Percentiles rank a stretch among this genome's conserved stretches.
Evolutionary conservation across 352 stramenopile genomes (phyloP).

Genomic region (Globisporangium apiculatum): DNA sequence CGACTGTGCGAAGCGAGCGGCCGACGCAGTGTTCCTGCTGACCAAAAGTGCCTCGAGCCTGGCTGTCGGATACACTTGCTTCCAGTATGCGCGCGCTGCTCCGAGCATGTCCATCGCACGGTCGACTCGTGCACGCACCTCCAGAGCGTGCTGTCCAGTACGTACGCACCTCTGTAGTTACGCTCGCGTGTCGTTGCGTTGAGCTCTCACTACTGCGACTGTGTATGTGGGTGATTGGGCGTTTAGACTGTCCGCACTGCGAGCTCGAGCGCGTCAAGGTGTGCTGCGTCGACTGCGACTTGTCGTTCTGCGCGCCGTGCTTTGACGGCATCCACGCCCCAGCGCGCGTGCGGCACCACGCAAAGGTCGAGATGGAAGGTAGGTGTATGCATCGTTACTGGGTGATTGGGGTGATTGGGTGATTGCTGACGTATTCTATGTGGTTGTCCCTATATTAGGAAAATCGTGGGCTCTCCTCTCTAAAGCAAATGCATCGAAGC

Average conservation of each 20-base stretch:
- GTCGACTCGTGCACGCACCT: conserved; percentile 14
- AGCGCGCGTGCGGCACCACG: conserved; percentile 20
- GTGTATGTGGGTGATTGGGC: neutral
- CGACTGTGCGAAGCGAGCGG: neutral
- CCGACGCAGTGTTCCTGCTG: neutral
- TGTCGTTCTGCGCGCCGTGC: conserved; percentile 58
- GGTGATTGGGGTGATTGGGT: too few relatives aligned
- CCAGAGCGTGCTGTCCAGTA: conserved; percentile 21
- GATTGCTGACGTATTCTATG: neutral
- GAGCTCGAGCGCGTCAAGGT: conserved; percentile 30
- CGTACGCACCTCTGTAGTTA: conserved; percentile 1
- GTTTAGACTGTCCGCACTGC: conserved; percentile 59
- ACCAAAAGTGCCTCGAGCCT: conserved; percentile 11
- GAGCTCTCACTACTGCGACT: neutral
- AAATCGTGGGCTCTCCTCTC: conserved; percentile 29
- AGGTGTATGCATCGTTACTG: neutral
- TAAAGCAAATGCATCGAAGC: conserved; percentile 33
- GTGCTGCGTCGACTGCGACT: conserved; percentile 55
- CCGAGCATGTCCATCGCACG: conserved; percentile 7
- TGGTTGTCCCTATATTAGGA: conserved; percentile 15
- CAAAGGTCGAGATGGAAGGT: conserved; percentile 39
- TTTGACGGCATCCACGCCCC: conserved; percentile 44
- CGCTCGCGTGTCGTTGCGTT: neutral
- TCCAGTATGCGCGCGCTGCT: conserved; percentile 11
- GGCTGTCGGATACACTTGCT: conserved; percentile 7